A percentile compares a stretch with the other conserved stretches of the same genome.
These are phyloP conservation scores for Suillus brevipes DNA, from an alignment of 768 basidiomycete species.

Conservation along the genomic window DNA sequence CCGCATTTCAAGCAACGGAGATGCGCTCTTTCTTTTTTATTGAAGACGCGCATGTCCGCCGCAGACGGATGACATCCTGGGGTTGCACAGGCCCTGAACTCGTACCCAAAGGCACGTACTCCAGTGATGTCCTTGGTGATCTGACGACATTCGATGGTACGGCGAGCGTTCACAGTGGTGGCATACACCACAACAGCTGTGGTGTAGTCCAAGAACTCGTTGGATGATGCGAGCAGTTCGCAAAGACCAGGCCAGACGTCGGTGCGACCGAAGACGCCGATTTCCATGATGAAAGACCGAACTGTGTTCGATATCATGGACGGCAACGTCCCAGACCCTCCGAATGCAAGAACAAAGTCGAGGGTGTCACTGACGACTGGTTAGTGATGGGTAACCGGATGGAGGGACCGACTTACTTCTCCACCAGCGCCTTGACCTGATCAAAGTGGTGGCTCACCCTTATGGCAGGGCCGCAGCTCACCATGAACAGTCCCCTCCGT, in stretches of 20 bases:
- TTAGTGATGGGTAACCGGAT: background rate
- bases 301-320: background rate
- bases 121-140: background rate
- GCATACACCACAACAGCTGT: background rate
- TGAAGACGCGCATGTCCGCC: too few species aligned
- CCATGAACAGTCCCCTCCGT: background rate
- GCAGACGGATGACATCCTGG: too few species aligned
- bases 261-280: background rate
- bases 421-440: too few species aligned
- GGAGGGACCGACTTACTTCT: too few species aligned
- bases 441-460: too few species aligned
- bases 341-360: slow-evolving; percentile 3
- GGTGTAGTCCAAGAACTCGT: background rate
- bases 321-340: background rate
- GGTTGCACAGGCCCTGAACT: background rate
- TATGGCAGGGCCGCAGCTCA: slow-evolving; percentile 1
- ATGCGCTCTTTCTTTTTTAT: too few species aligned
- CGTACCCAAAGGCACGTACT: background rate
- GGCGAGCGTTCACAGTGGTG: background rate
- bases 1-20: too few species aligned
- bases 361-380: background rate
- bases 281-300: background rate
- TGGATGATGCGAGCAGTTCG: background rate
- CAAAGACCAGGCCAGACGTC: background rate
- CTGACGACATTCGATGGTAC: background rate